Evolutionary conservation across 257 asterid species (phyloP).

Genomic region (Ligustrum vulgare): DNA sequence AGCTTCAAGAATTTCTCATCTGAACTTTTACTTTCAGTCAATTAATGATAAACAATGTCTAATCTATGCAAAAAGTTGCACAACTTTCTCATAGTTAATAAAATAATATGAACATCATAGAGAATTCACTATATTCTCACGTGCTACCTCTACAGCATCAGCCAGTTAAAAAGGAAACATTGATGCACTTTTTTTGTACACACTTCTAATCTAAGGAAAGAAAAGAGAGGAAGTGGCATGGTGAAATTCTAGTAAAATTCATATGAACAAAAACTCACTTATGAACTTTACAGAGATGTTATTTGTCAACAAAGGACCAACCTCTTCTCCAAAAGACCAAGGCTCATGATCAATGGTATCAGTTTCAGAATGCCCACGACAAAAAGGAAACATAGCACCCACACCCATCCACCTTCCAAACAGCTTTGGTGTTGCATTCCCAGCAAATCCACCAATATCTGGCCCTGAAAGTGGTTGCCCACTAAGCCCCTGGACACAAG

Average conservation of each 20-base stretch:
- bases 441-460: constrained; percentile 98
- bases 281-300: not conserved
- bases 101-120: not conserved
- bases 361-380: constrained; percentile 91
- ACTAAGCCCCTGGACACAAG: constrained; percentile 72
- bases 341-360: constrained; percentile 88
- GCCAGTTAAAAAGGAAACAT: not conserved
- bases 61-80: not conserved
- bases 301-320: constrained; percentile 26
- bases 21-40: not conserved
- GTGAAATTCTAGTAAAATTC: not conserved
- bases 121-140: not conserved
- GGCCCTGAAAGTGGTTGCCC: constrained; percentile 97
- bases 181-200: not conserved
- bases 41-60: not conserved
- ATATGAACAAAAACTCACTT: not conserved
- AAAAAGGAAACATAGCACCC: constrained; percentile 91
- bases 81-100: not conserved
- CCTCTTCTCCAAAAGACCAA: constrained; percentile 99
- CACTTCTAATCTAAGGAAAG: not conserved
- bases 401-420: constrained; percentile 99
- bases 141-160: not conserved
- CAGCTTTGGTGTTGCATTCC: constrained; percentile 89
- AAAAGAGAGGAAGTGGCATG: not conserved
- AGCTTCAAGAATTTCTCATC: not conserved